Evolutionary conservation across 108 stramenopile genomes (phyloP).

Genomic region (Schizochytrium sp.): DNA sequence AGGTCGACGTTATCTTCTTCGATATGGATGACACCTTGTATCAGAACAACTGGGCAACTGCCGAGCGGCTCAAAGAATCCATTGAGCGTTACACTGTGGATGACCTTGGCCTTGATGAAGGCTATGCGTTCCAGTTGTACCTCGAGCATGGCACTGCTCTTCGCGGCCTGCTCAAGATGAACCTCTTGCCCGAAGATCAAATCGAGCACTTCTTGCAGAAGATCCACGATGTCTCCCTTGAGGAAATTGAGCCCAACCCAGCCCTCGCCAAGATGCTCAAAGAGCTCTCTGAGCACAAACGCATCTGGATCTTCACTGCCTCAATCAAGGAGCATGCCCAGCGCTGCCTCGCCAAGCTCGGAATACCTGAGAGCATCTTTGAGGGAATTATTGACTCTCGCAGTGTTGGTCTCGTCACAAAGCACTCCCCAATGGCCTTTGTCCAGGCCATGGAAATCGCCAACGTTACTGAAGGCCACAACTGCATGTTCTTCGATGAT

Average conservation of each 20-base stretch:
- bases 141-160: slow-evolving; percentile 49
- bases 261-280: slow-evolving; percentile 10
- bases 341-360: slow-evolving; percentile 40
- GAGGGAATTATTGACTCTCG: slow-evolving; percentile 21
- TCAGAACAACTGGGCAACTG: slow-evolving; percentile 56
- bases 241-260: slow-evolving; percentile 11
- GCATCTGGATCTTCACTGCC: slow-evolving; percentile 46
- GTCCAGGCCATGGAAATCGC: slow-evolving; percentile 44
- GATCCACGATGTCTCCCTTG: slow-evolving; percentile 57
- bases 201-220: slow-evolving; percentile 30
- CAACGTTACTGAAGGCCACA: slow-evolving; percentile 7
- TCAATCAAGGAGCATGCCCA: slow-evolving; percentile 46
- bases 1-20: slow-evolving; percentile 44
- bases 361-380: slow-evolving; percentile 36
- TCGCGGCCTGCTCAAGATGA: slow-evolving; percentile 9
- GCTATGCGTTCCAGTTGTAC: slow-evolving; percentile 16
- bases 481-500: slow-evolving; percentile 47
- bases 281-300: not conserved
- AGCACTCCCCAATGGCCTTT: slow-evolving; percentile 42
- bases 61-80: not conserved
- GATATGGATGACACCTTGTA: slow-evolving; percentile 59
- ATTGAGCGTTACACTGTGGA: slow-evolving; percentile 41
- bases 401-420: slow-evolving; percentile 44
- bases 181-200: not conserved
- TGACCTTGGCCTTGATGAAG: slow-evolving; percentile 34